Base-by-base conservation (phyloP, 768 basidiomycete species). In the Boletus sp. region DNA sequence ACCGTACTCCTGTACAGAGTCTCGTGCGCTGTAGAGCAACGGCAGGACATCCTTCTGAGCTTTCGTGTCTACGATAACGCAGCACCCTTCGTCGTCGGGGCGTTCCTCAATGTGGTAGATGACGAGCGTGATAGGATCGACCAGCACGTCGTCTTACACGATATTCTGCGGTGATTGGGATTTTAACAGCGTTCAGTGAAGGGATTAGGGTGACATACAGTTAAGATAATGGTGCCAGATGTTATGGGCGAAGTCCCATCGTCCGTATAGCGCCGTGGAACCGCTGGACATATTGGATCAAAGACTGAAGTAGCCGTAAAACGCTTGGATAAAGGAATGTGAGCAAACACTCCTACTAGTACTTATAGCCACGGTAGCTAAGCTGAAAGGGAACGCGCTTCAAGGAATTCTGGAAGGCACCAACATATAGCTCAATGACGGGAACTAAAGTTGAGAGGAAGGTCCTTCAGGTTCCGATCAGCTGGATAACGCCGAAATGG, bases 1-100 rank as follows among this genome's bases (percentile, higher is more conserved):
- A 0, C 89, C 89, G 54, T 89, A 90, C 69, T 88, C 87, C 32
- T 87, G 81, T 0, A 89, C 87, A 8, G 73, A 71, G 1, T 78
- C 78, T 24, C 80, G 72, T 15, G 75, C 81, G 65, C 80, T 86
- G 77, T 80, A 88, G 0, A 73, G 75, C 28, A 69, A 62, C 3
- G 79, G 80, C 9, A 85, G 75, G 6, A 86, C 68, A 52, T 89
- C 87, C 48, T 68, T 68, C 9, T 51, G 17, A 2, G 71, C 73
- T 24, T 63, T 45, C 0, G 81, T 82, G 30, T 82, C 70, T 10
- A 90, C 78, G 18, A 90, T 69, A 0, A 84, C 82, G 36, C 66
- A 74, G 5, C 88, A 76, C 1, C 81, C 82, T 11, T 33, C 6
- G 12, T 56, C 55, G 9, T 47, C 47, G 3, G 89, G 83, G 6